Conservation (phyloP, 2,329 filamentous ascomycete species). For the Hypomyces perniciosus region DNA sequence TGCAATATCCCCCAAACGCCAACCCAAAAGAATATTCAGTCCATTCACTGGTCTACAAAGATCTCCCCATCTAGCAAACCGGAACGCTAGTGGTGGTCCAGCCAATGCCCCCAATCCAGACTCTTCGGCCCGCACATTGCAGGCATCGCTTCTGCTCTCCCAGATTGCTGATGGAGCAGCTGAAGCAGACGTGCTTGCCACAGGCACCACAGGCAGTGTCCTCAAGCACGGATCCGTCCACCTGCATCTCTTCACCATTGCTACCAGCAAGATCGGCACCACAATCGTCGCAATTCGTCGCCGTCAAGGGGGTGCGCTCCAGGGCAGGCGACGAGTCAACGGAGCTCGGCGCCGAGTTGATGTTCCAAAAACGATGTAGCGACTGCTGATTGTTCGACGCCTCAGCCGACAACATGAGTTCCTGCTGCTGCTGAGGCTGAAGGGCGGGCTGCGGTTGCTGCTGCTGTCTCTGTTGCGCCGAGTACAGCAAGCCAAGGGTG, state of each 20-base stretch:
- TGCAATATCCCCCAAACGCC: background rate
- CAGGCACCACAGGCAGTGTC: constrained; percentile 42
- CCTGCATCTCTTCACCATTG: constrained; percentile 30
- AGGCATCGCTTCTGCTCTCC: constrained; percentile 49
- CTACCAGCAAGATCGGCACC: constrained; percentile 26
- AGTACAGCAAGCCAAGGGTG: constrained; percentile 53
- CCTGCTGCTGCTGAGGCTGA: constrained; percentile 5
- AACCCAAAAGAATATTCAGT: background rate
- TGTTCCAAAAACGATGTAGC: constrained; percentile 57
- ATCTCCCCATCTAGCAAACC: constrained; percentile 17
- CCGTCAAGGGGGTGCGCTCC: constrained; percentile 12
- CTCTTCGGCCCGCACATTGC: constrained; percentile 40
- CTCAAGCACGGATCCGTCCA: constrained; percentile 26
- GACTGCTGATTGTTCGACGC: constrained; percentile 32
- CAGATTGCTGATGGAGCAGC: constrained; percentile 54
- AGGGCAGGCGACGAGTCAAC: constrained; percentile 20
- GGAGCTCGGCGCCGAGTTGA: constrained; percentile 34
- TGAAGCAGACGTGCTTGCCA: constrained; percentile 51
- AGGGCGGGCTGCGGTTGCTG: constrained; percentile 7
- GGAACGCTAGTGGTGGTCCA: constrained; percentile 18
- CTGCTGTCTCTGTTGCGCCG: constrained; percentile 40
- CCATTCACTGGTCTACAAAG: background rate
- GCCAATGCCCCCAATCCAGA: constrained; percentile 13
- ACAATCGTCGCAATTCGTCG: constrained; percentile 50
- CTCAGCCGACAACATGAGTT: constrained; percentile 7